Percentiles rank a stretch among this genome's conserved stretches.
These are phyloP conservation scores for Boletus sp. DNA, from an alignment of 1,284 basidiomycete species.

Conservation along the genomic window DNA sequence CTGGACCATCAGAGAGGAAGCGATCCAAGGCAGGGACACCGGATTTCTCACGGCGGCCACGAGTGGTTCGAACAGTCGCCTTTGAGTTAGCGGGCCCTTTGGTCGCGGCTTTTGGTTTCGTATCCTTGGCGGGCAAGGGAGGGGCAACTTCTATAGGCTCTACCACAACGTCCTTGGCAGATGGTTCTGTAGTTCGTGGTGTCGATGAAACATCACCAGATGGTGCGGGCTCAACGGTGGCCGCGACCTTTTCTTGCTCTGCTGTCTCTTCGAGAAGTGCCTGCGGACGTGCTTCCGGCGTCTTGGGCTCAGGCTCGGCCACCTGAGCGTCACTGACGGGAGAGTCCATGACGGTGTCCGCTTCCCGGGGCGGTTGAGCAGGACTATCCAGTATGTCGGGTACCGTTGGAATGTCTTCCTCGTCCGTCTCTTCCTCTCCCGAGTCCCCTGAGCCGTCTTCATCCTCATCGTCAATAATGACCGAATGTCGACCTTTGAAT, in stretches of 20 bases:
- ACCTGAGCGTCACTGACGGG: conserved; percentile 35
- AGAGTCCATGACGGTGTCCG: conserved; percentile 37
- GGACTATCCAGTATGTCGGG: conserved; percentile 30
- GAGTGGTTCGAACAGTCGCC: conserved; percentile 33
- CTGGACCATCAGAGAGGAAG: conserved; percentile 59
- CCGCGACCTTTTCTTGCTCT: conserved; percentile 21
- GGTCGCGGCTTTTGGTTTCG: conserved; percentile 32
- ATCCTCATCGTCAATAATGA: conserved; percentile 69
- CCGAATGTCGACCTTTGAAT: conserved; percentile 82
- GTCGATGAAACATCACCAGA: conserved; percentile 26
- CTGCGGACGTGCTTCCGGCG: conserved; percentile 66
- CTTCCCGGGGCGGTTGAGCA: conserved; percentile 19
- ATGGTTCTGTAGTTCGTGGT: conserved; percentile 19
- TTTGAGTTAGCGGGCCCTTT: conserved; percentile 37
- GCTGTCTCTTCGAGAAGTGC: conserved; percentile 44
- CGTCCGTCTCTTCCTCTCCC: conserved; percentile 44
- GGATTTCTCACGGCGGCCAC: conserved; percentile 69
- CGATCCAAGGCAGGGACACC: conserved; percentile 77
- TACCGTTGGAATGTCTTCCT: conserved; percentile 40
- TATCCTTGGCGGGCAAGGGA: conserved; percentile 34
- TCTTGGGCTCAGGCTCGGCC: conserved; percentile 64
- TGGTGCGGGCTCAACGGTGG: conserved; percentile 26
- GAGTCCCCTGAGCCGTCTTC: conserved; percentile 50
- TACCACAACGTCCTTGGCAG: conserved; percentile 1
- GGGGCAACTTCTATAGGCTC: conserved; percentile 29